Percentiles rank a stretch among this genome's conserved stretches.
These are phyloP conservation scores for Stenogyne calaminthoides DNA, from an alignment of 305 asterid species.

Conservation along the genomic window DNA sequence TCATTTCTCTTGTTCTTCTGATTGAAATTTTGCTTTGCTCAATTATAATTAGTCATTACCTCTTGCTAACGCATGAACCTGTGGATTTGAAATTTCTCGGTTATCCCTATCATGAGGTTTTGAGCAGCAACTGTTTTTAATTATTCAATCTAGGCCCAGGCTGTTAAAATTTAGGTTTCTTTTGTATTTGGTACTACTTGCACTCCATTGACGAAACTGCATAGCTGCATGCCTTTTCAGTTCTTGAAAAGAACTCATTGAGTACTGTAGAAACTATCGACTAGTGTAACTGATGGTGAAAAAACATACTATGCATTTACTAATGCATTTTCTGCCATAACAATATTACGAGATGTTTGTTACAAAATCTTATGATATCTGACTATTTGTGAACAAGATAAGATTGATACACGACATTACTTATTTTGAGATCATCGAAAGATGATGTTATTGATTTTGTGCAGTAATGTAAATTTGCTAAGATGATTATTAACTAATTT, in stretches of 20 bases:
- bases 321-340: neutral
- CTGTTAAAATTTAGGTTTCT: neutral
- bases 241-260: neutral
- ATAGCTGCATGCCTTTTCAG: constrained; percentile 3
- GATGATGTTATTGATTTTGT: constrained; percentile 13
- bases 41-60: neutral
- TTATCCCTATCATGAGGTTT: constrained; percentile 2
- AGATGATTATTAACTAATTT: neutral
- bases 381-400: constrained; percentile 8
- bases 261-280: neutral
- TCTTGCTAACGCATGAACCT: neutral
- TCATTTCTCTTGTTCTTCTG: neutral
- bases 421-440: neutral
- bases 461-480: neutral
- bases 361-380: neutral
- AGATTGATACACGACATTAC: neutral
- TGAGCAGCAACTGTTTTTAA: neutral
- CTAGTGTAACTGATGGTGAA: neutral
- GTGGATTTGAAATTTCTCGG: constrained; percentile 9
- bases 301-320: neutral
- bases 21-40: neutral
- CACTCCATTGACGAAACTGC: neutral
- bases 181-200: neutral
- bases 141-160: neutral
- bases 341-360: neutral